phyloP scores from a whole-genome alignment of 352 stramenopile genomes.

The Phytophthora cactorum region DNA sequence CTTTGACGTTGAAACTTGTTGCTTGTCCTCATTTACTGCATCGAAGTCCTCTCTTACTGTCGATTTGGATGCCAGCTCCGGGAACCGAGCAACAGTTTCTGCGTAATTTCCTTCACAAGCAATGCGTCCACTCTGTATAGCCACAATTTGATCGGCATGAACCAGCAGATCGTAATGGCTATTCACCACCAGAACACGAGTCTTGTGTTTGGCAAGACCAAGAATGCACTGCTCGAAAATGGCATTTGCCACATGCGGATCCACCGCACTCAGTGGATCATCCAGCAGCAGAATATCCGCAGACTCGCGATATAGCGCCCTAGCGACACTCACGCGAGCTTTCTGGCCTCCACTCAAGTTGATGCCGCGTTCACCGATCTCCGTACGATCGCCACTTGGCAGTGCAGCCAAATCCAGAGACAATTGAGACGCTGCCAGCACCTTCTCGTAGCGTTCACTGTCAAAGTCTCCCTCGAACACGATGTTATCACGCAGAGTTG shows the following conservation, averaged over 20 bases:
- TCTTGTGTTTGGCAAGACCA: conserved; percentile 57
- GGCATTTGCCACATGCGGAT: conserved; percentile 93
- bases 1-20: not conserved
- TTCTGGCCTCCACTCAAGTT: too few relatives aligned
- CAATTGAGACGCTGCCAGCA: too few relatives aligned
- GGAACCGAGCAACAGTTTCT: conserved; percentile 54
- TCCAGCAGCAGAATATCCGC: conserved; percentile 93
- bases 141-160: conserved; percentile 53
- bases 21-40: not conserved
- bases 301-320: conserved; percentile 16
- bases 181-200: conserved; percentile 92
- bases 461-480: too few relatives aligned
- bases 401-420: too few relatives aligned
- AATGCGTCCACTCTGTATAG: conserved; percentile 76
- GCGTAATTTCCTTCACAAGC: conserved; percentile 74
- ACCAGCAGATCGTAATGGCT: conserved; percentile 86
- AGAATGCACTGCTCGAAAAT: conserved; percentile 92
- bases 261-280: conserved; percentile 92
- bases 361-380: too few relatives aligned
- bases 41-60: not conserved
- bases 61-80: conserved; percentile 21
- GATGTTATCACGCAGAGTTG: too few relatives aligned
- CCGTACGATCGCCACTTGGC: too few relatives aligned
- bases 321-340: too few relatives aligned
- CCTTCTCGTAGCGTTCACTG: too few relatives aligned